These are phyloP conservation scores for Rubus idaeus DNA, from an alignment of 306 rosid genomes.

Conservation along the genomic window DNA sequence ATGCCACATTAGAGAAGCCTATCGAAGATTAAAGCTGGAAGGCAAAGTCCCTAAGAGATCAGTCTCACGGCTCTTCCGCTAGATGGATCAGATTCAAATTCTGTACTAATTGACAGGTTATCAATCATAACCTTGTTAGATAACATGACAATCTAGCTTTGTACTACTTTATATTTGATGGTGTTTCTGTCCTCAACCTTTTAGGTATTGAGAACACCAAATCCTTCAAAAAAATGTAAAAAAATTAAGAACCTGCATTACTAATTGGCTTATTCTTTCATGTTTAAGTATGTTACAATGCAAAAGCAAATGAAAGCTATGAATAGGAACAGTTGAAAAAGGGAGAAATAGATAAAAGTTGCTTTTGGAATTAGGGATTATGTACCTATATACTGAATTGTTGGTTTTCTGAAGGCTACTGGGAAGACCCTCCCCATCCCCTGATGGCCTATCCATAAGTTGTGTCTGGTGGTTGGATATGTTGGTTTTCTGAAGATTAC, in stretches of 20 bases:
- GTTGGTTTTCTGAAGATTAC: not conserved
- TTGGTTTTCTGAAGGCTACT: too few relatives aligned
- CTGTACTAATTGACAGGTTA: conserved; percentile 18
- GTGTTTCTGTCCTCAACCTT: not conserved
- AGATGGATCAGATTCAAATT: conserved; percentile 29
- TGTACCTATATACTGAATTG: too few relatives aligned
- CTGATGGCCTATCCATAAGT: not conserved
- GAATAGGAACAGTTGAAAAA: not conserved
- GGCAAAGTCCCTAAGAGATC: conserved; percentile 85
- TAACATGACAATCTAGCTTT: not conserved
- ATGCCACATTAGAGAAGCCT: conserved; percentile 90
- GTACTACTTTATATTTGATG: not conserved
- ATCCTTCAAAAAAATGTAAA: not conserved
- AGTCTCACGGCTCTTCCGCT: conserved; percentile 70
- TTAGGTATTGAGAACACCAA: conserved; percentile 1
- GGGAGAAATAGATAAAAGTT: not conserved
- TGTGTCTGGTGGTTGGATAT: not conserved
- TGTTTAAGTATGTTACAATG: not conserved
- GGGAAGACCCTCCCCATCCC: not conserved
- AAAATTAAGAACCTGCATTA: not conserved
- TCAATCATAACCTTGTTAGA: not conserved
- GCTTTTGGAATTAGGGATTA: not conserved
- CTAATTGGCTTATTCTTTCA: not conserved
- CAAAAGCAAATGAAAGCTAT: too few relatives aligned
- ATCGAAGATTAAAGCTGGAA: conserved; percentile 82